Percentiles rank a stretch among this genome's conserved stretches.
Conservation (phyloP, 1,139 yeast genomes). For the Geotrichum restrictum region DNA sequence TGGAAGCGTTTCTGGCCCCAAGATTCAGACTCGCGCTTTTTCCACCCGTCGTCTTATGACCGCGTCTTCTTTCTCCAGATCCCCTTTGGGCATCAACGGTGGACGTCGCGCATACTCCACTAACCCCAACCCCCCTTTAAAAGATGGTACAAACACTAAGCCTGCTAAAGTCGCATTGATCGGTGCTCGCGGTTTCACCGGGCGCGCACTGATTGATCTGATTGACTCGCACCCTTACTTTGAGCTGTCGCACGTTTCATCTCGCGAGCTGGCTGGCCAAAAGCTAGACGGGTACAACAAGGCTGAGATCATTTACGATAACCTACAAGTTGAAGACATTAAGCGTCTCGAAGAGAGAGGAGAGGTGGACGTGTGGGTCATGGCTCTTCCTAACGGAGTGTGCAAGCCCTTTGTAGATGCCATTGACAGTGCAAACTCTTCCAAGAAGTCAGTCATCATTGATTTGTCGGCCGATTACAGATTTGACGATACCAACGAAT, state of each 20-base stretch:
- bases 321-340: conserved; percentile 83
- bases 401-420: conserved; percentile 97
- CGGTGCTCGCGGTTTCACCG: conserved; percentile 98
- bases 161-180: conserved; percentile 80
- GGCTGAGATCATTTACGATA: conserved; percentile 72
- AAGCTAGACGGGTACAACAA: conserved; percentile 83
- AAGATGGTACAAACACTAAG: conserved; percentile 56
- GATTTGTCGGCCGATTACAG: conserved; percentile 95
- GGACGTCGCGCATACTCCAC: conserved; percentile 33
- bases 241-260: conserved; percentile 87
- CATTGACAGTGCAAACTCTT: conserved; percentile 56
- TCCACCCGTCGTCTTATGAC: conserved; percentile 31
- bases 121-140: conserved; percentile 71
- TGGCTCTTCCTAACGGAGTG: conserved; percentile 98
- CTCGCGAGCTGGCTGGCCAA: conserved; percentile 89
- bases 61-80: conserved; percentile 2
- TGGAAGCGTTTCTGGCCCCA: conserved; percentile 29
- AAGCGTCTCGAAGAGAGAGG: conserved; percentile 67
- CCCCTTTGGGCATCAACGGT: conserved; percentile 7
- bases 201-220: conserved; percentile 83
- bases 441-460: conserved; percentile 66
- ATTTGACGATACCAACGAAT: conserved; percentile 79
- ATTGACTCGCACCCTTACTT: conserved; percentile 83
- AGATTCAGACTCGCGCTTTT: conserved; percentile 33
- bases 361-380: conserved; percentile 93